These are phyloP conservation scores for Cajanus cajan DNA, from an alignment of 306 rosid genomes.

Conservation along the genomic window DNA sequence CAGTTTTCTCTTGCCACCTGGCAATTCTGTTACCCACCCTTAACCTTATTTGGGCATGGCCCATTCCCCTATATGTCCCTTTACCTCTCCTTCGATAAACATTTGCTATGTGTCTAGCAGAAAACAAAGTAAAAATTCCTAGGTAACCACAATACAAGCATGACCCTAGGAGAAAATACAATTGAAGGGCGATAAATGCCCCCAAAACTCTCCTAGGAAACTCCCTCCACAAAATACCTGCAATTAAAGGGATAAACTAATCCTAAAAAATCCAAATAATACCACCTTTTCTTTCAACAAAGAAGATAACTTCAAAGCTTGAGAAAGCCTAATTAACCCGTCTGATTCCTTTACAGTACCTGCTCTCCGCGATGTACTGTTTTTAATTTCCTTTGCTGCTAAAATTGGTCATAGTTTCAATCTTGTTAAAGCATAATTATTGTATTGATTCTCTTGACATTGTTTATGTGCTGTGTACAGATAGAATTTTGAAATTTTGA, in stretches of 20 bases:
- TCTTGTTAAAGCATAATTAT: neutral
- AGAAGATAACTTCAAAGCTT: neutral
- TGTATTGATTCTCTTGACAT: conserved; percentile 2
- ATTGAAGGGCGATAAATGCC: neutral
- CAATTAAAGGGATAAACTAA: neutral
- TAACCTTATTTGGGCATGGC: too few species aligned
- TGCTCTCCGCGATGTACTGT: neutral
- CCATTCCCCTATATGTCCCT: too few species aligned
- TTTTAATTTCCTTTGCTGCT: neutral
- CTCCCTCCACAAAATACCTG: neutral
- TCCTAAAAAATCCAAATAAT: neutral
- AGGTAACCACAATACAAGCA: neutral
- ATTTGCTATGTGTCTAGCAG: too few species aligned
- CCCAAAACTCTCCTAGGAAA: neutral
- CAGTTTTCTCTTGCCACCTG: too few species aligned
- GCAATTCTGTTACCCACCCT: too few species aligned
- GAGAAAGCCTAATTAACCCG: neutral
- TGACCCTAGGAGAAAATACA: neutral
- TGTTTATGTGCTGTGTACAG: neutral
- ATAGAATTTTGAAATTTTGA: neutral
- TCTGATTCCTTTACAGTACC: neutral
- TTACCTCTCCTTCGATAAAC: too few species aligned
- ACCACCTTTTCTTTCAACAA: conserved; percentile 8
- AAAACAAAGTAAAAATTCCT: neutral
- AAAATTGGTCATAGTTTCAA: neutral